phyloP scores from a whole-genome alignment of 2,329 filamentous ascomycete species.

The Akanthomyces lecanii region DNA sequence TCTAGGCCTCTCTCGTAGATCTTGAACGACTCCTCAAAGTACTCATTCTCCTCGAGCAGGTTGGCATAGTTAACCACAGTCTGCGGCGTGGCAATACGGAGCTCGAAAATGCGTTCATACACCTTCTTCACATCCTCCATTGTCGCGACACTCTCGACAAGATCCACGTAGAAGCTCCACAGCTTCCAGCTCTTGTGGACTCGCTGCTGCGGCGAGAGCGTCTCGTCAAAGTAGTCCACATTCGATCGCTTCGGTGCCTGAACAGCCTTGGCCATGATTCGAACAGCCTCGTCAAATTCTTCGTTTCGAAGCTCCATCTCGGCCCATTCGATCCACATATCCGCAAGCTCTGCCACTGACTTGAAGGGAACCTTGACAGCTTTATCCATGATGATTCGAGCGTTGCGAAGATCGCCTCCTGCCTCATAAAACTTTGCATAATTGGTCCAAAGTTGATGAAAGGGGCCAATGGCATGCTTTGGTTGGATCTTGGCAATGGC shows the following conservation, averaged over 20 bases:
- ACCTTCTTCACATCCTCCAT: slow-evolving; percentile 90
- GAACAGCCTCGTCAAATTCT: slow-evolving; percentile 90
- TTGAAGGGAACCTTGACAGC: slow-evolving; percentile 97
- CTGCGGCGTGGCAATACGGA: slow-evolving; percentile 95
- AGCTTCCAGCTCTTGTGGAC: slow-evolving; percentile 99
- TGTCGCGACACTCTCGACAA: slow-evolving; percentile 89
- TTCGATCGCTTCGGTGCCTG: slow-evolving; percentile 96
- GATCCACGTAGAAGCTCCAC: slow-evolving; percentile 98
- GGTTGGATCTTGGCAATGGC: slow-evolving; percentile 91
- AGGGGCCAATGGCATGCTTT: slow-evolving; percentile 88
- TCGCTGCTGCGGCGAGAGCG: slow-evolving; percentile 85
- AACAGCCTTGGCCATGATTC: slow-evolving; percentile 95
- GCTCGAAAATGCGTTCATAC: slow-evolving; percentile 96
- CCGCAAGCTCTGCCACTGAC: slow-evolving; percentile 91
- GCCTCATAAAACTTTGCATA: slow-evolving; percentile 97
- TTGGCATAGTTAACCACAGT: slow-evolving; percentile 99
- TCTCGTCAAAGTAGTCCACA: slow-evolving; percentile 99
- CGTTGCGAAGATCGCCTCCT: slow-evolving; percentile 77
- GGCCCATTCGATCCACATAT: slow-evolving; percentile 99
- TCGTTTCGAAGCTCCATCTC: slow-evolving; percentile 96
- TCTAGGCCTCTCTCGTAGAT: slow-evolving; percentile 93
- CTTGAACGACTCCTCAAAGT: slow-evolving; percentile 97
- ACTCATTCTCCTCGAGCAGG: slow-evolving; percentile 86
- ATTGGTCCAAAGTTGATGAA: slow-evolving; percentile 92
- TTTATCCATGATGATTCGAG: slow-evolving; percentile 93